Percentiles rank a stretch among this genome's conserved stretches.
phyloP scores from a whole-genome alignment of 1,284 basidiomycete species.

The Leccinum griseonigrum region DNA sequence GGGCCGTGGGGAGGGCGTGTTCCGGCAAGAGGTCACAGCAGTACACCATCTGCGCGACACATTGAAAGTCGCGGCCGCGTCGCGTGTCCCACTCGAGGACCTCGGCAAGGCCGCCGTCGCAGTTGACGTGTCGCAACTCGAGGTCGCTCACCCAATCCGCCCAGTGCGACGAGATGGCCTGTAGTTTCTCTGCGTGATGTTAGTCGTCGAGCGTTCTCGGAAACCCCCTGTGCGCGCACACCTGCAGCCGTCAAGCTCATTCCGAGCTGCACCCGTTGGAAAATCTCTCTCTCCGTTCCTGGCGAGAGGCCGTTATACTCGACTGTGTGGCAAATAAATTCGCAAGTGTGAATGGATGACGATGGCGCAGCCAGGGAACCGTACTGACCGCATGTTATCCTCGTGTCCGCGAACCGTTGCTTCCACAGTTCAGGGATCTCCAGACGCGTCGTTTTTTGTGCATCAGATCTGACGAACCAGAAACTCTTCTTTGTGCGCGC shows the following conservation, averaged over 20 bases:
- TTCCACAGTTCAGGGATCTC: constrained; percentile 54
- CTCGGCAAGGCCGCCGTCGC: constrained; percentile 50
- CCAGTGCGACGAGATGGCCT: constrained; percentile 65
- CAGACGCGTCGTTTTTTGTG: constrained; percentile 36
- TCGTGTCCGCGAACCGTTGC: constrained; percentile 47
- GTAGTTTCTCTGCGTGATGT: constrained; percentile 56
- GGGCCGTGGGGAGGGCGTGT: constrained; percentile 47
- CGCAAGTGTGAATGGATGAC: background rate
- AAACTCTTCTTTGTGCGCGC: constrained; percentile 52
- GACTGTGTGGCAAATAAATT: constrained; percentile 42
- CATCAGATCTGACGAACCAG: constrained; percentile 53
- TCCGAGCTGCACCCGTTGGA: constrained; percentile 75
- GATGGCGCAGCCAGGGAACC: background rate
- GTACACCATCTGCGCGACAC: constrained; percentile 61
- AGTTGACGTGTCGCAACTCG: constrained; percentile 47
- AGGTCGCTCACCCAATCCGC: constrained; percentile 54
- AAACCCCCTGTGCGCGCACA: constrained; percentile 22
- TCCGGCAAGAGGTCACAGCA: constrained; percentile 55
- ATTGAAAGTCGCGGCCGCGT: constrained; percentile 70
- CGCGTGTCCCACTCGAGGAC: constrained; percentile 57
- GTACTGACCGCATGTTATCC: constrained; percentile 60
- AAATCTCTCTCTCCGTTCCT: constrained; percentile 64
- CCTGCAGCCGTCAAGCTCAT: constrained; percentile 67
- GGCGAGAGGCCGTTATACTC: constrained; percentile 52
- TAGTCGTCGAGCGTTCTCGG: background rate